Evolutionary conservation across 495 filamentous ascomycete species (phyloP), one percentile per base, ranked within the genome.

Genomic region (Bathelium albidoporum): DNA sequence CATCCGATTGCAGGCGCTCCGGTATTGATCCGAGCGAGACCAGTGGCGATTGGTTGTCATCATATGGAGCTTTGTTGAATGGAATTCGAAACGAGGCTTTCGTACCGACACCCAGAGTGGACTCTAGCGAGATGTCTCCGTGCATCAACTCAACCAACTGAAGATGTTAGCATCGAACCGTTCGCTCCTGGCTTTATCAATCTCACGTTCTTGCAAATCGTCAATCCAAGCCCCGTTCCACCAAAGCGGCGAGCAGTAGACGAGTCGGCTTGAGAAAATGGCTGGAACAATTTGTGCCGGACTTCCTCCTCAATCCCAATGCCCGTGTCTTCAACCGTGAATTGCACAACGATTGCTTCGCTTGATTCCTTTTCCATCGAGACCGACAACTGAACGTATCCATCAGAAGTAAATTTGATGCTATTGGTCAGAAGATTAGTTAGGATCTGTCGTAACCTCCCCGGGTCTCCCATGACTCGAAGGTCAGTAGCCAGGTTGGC

Each of bases 401-500:
- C 91, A 28, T 83, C 76, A 31, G 84, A 84, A 0, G 91, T 95
- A 67, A 95, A 95, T 66, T 96, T 95, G 73, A 92, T 89, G 62
- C 87, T 89, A 69, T 96, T 96, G 10, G 87, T 87, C n/a, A 95
- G 78, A 16, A 96, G 73, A 69, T 95, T 96, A 29, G 87, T 89
- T 14, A 95, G 79, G 34, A 96, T 86, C 73, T 95, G 91, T 20
- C 89, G 81, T 55, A 92, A 81, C 36, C 91, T 79, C 0, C 88
- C 83, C 1, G 90, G 87, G 69, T 96, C 91, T 7, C 91, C 91
- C 70, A 87, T 79, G 24, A 87, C 80, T 59, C 63, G 63, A 34
- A 74, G 60, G 63, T 73, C 70, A 32, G 34, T 53, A 29, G 65
- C 70, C 1, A 71, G 68, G 58, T 66, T 64, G 12, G 59, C 53